phyloP scores from a whole-genome alignment of 345 rosid species.

The Euphorbia pulcherrima region DNA sequence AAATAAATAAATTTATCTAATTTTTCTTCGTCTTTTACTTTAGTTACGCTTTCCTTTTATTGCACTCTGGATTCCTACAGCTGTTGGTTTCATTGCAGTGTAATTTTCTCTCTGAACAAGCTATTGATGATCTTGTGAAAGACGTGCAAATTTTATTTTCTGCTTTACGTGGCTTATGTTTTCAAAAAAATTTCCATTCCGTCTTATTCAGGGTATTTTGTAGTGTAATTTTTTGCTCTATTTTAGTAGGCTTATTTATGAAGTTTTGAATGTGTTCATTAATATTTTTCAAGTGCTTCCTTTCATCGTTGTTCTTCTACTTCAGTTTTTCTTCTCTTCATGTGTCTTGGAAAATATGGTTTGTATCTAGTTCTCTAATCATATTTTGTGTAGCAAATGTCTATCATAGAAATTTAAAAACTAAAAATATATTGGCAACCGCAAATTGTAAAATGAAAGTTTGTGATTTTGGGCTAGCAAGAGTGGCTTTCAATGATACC shows the following conservation, averaged over 20 bases:
- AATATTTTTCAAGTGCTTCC: no score
- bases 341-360: no score
- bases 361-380: conserved; percentile 15
- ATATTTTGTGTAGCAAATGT: conserved; percentile 73
- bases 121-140: not conserved
- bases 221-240: no score
- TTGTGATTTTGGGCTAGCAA: conserved; percentile 94
- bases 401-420: conserved; percentile 88
- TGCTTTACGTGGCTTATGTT: no score
- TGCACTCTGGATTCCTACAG: not conserved
- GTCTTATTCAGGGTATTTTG: no score
- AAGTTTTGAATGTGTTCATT: no score
- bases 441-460: conserved; percentile 96
- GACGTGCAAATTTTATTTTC: not conserved
- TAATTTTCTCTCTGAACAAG: not conserved
- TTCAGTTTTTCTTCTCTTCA: no score
- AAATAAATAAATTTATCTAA: not conserved
- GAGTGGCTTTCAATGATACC: conserved; percentile 90
- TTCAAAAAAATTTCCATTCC: no score
- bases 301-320: no score
- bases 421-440: conserved; percentile 94
- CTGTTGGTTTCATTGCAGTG: not conserved
- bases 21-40: not conserved
- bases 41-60: not conserved
- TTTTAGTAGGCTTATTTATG: no score